A percentile compares a stretch with the other conserved stretches of the same genome.
phyloP scores from a whole-genome alignment of 345 rosid genomes.

The Dimocarpus longan region DNA sequence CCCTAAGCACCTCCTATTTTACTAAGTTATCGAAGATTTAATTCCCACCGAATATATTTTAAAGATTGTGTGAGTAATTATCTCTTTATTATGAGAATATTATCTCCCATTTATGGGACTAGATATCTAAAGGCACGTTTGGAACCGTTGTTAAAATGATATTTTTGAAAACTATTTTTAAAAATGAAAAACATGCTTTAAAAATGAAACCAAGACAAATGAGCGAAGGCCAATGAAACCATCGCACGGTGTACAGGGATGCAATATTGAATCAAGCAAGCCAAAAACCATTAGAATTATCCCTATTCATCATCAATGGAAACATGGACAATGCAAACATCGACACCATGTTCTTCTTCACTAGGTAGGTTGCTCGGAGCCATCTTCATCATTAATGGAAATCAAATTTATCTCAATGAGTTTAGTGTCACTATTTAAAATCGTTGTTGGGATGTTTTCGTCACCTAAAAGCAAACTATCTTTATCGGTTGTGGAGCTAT shows the following conservation, averaged over 20 bases:
- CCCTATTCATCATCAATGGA: constrained; percentile 45
- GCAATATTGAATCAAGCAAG: constrained; percentile 62
- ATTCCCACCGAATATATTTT: too few relatives aligned
- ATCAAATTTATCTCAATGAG: constrained; percentile 50
- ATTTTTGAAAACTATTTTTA: too few relatives aligned
- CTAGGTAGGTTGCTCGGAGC: constrained; percentile 44
- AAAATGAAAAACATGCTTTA: too few relatives aligned
- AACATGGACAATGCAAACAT: constrained; percentile 35
- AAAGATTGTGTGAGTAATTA: too few relatives aligned
- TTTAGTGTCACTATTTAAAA: constrained; percentile 48
- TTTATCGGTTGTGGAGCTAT: constrained; percentile 72
- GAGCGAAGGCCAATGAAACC: constrained; percentile 49
- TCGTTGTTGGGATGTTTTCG: constrained; percentile 35
- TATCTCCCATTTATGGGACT: too few relatives aligned
- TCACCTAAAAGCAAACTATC: constrained; percentile 72
- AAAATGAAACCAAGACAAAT: constrained; percentile 37
- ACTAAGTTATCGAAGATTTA: too few relatives aligned
- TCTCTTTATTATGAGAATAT: too few relatives aligned
- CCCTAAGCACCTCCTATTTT: too few relatives aligned
- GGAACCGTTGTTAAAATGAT: too few relatives aligned
- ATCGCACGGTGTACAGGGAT: constrained; percentile 42
- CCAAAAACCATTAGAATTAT: constrained; percentile 82
- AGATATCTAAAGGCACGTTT: too few relatives aligned
- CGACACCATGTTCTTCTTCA: constrained; percentile 45
- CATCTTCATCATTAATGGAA: constrained; percentile 68